Evolutionary conservation across 345 rosid species (phyloP).

Genomic region (Salix caprea): DNA sequence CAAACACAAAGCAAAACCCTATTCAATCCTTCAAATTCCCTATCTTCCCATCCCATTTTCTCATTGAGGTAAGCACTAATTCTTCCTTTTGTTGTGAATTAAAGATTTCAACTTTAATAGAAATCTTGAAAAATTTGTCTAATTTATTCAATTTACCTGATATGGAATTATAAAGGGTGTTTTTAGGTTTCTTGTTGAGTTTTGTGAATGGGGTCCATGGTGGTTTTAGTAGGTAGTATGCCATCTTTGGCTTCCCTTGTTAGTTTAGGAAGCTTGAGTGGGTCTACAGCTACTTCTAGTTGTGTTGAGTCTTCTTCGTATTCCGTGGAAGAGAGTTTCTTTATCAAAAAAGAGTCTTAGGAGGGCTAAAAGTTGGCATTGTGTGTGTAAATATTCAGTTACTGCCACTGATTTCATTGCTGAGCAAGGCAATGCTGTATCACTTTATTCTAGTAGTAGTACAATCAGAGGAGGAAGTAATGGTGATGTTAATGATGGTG

Average conservation of each 20-base stretch:
- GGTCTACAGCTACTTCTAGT: conserved; percentile 18
- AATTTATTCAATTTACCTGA: not conserved
- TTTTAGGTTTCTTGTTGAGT: conserved; percentile 4
- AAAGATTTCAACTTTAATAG: not conserved
- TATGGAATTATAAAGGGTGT: not conserved
- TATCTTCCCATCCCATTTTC: not conserved
- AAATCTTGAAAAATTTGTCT: not conserved
- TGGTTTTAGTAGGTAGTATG: conserved; percentile 73
- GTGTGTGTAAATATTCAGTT: conserved; percentile 68
- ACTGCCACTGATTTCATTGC: conserved; percentile 66
- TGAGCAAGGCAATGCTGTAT: conserved; percentile 54
- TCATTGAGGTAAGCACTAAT: not conserved
- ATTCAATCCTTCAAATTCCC: not conserved
- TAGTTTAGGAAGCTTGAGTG: conserved; percentile 42
- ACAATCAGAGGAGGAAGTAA: conserved; percentile 36
- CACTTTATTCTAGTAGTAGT: conserved; percentile 38
- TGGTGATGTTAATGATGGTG: conserved; percentile 35
- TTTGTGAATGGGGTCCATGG: conserved; percentile 43
- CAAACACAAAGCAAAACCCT: not conserved
- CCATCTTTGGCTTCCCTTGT: conserved; percentile 64
- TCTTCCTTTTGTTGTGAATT: not conserved
- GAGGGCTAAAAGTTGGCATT: conserved; percentile 53
- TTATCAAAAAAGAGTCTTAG: conserved; percentile 41
- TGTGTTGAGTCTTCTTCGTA: conserved; percentile 32
- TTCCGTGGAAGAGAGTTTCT: conserved; percentile 59